phyloP scores from a whole-genome alignment of 169 alveolate species.

The Theileria annulata region DNA sequence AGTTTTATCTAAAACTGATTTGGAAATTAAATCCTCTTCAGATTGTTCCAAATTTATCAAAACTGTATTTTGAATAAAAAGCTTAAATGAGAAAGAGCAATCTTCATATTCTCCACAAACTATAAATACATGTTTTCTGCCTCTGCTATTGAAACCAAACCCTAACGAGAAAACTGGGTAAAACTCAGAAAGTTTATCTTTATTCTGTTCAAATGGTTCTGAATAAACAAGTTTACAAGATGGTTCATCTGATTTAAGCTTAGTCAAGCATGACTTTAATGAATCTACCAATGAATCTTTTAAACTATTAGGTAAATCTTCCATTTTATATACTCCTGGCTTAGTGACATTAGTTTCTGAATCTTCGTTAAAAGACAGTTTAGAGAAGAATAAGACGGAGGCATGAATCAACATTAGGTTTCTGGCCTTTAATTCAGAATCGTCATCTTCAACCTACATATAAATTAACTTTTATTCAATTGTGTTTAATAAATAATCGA shows the following conservation, averaged over 20 bases:
- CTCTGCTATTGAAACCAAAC: constrained; percentile 21
- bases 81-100: background rate
- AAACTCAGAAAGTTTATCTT: background rate
- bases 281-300: constrained; percentile 1
- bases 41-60: background rate
- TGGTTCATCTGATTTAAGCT: background rate
- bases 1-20: background rate
- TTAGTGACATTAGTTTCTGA: background rate
- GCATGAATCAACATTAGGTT: constrained; percentile 22
- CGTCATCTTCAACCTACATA: constrained; percentile 50
- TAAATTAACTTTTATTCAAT: background rate
- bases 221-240: background rate
- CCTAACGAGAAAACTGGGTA: background rate
- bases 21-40: background rate
- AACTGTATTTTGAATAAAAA: constrained; percentile 6
- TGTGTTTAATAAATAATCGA: background rate
- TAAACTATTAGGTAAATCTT: constrained; percentile 6
- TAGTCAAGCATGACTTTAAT: background rate
- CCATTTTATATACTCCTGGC: constrained; percentile 26
- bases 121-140: constrained; percentile 9
- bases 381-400: constrained; percentile 8
- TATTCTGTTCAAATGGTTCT: constrained; percentile 4
- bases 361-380: background rate
- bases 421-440: constrained; percentile 30
- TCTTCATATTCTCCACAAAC: constrained; percentile 18